Base-by-base conservation (phyloP, 2,329 filamentous ascomycete species). In the Lecanicillium sp. region DNA sequence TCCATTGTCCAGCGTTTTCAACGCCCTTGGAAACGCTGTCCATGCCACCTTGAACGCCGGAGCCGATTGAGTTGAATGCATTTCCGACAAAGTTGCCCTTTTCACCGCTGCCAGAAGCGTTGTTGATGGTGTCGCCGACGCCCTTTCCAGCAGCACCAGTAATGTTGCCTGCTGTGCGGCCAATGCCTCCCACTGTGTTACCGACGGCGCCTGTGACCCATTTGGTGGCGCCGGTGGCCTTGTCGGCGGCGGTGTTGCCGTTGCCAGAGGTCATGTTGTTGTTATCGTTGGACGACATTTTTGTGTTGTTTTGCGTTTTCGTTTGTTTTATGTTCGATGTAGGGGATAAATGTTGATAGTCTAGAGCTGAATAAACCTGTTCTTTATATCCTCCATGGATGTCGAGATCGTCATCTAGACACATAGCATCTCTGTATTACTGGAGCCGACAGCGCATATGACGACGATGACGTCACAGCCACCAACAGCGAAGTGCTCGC, bases 1-100 rank as follows among this genome's bases (percentile, higher is more conserved):
- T 72, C 72, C 73, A 76, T 51, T 77, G 57, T 3, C 75, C 75
- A 9, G 74, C 74, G 49, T 76, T 61, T 57, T 78, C 73, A 6
- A 73, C 67, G 0, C 74, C 73, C 56, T 71, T 66, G 12, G 68
- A 67, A 3, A 77, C 62, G 33, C 56, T 59, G 31, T 62, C 59
- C 28, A 65, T 55, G 2, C 71, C 76, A 32, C 64, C 60, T 57
- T 78, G 64, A 3, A 80, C 47, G 1, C 74, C 74, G 2, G 63
- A 68, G 5, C 72, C 72, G 7, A 75, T 50, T 46, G 65, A 71
- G 7, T 66, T 63, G 11, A 80, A 40, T 3, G 65, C 73, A 47
- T 80, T 70, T 7, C 75, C 75, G 2, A 80, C 50, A 2, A 73
- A 71, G 40, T 64, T 66, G 13, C 71, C 74, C 9, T 64, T 53